Evolutionary conservation across 2,329 filamentous ascomycete species (phyloP).

Genomic region (Phaeophleospora eucalypticola): DNA sequence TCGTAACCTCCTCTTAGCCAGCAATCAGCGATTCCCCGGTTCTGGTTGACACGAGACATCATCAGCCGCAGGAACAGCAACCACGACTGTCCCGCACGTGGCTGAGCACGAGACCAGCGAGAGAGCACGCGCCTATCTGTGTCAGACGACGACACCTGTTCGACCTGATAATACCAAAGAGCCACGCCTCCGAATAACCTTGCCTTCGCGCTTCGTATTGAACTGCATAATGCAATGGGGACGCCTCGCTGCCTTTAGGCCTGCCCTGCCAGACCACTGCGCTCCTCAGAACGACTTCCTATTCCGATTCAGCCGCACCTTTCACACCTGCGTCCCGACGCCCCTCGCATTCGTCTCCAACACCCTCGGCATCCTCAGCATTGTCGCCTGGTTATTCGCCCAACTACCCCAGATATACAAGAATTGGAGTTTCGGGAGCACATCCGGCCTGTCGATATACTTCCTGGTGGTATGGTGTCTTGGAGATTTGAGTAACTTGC

Average conservation of each 20-base stretch:
- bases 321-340: conserved; percentile 62
- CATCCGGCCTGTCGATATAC: conserved; percentile 61
- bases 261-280: conserved; percentile 55
- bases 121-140: conserved; percentile 6
- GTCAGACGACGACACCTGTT: conserved; percentile 3
- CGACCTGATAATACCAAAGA: not conserved
- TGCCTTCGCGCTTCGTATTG: not conserved
- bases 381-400: conserved; percentile 65
- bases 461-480: conserved; percentile 64
- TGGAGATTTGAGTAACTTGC: conserved; percentile 59
- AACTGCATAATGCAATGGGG: conserved; percentile 28
- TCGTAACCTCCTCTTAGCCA: not conserved
- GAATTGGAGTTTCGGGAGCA: conserved; percentile 61
- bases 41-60: not conserved
- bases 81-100: conserved; percentile 14
- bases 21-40: too few relatives aligned
- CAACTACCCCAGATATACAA: conserved; percentile 67
- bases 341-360: conserved; percentile 60
- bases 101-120: conserved; percentile 20
- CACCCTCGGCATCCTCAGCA: conserved; percentile 57
- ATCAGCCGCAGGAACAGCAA: not conserved
- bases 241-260: conserved; percentile 24
- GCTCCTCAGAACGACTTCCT: conserved; percentile 57
- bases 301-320: conserved; percentile 52
- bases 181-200: not conserved